Conservation (phyloP, 2,329 filamentous ascomycete species). For the Colletotrichum lini region DNA sequence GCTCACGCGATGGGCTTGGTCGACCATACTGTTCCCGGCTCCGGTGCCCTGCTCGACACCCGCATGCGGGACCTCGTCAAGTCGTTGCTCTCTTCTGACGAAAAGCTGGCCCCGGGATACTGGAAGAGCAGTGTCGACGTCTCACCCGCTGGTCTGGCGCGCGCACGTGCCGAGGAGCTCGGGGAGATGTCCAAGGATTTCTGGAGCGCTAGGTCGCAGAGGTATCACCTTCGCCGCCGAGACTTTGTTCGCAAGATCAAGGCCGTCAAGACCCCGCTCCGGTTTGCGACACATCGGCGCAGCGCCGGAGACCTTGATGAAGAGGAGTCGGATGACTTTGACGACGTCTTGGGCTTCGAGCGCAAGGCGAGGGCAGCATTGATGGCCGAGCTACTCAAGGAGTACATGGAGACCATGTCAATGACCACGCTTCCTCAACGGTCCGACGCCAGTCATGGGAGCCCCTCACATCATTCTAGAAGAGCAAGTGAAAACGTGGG, state of each 20-base stretch:
- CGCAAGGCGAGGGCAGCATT: conserved; percentile 35
- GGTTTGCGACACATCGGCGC: conserved; percentile 56
- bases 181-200: conserved; percentile 60
- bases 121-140: conserved; percentile 56
- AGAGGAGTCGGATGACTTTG: conserved; percentile 55
- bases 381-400: conserved; percentile 36
- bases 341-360: conserved; percentile 48
- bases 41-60: conserved; percentile 51
- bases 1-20: conserved; percentile 56
- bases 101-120: conserved; percentile 31
- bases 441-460: not conserved
- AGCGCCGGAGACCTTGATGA: conserved; percentile 49
- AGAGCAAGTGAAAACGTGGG: conserved; percentile 21
- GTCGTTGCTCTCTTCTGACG: conserved; percentile 46
- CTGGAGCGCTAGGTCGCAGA: conserved; percentile 54
- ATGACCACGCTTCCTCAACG: not conserved
- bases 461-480: conserved; percentile 5
- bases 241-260: conserved; percentile 59
- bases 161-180: conserved; percentile 54
- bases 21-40: conserved; percentile 55
- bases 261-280: conserved; percentile 53
- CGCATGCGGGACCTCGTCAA: conserved; percentile 53
- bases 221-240: conserved; percentile 56
- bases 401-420: conserved; percentile 35
- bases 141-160: conserved; percentile 49